Conservation (phyloP, 495 filamentous ascomycete species). For the Sordaria brevicollis region DNA sequence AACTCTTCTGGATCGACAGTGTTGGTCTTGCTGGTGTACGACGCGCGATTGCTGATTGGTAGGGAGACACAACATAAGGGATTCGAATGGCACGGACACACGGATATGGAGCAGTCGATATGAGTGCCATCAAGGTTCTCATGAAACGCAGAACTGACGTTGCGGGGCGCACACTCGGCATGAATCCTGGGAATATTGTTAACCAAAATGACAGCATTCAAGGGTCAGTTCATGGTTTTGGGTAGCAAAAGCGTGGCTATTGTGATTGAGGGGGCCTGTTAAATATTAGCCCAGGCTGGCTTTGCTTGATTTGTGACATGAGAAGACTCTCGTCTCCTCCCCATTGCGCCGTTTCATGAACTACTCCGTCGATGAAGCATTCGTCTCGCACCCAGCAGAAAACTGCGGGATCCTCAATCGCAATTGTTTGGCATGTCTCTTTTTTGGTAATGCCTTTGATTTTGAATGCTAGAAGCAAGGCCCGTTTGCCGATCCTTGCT, state of each 20-base stretch:
- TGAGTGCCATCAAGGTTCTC: neutral
- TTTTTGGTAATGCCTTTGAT: slow-evolving; percentile 34
- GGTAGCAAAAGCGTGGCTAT: neutral
- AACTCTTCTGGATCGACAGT: neutral
- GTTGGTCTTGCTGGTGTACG: neutral
- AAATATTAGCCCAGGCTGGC: slow-evolving; percentile 13
- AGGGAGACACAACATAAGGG: neutral
- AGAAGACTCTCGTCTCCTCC: slow-evolving; percentile 5
- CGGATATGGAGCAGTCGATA: neutral
- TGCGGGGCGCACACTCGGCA: neutral
- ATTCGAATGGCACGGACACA: neutral
- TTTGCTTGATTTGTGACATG: slow-evolving; percentile 15
- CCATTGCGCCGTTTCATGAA: slow-evolving; percentile 9
- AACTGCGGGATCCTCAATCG: slow-evolving; percentile 22
- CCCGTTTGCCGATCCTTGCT: slow-evolving; percentile 37
- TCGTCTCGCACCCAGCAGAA: slow-evolving; percentile 11
- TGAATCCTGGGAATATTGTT: neutral
- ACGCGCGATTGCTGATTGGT: neutral
- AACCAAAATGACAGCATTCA: neutral
- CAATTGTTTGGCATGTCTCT: slow-evolving; percentile 18
- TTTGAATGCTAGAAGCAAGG: slow-evolving; percentile 34
- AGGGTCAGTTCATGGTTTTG: neutral
- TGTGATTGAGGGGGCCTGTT: neutral
- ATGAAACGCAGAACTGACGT: neutral
- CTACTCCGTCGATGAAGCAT: slow-evolving; percentile 11